Conservation (phyloP, 768 basidiomycete genomes). For the Psilocybe subaeruginosa region DNA sequence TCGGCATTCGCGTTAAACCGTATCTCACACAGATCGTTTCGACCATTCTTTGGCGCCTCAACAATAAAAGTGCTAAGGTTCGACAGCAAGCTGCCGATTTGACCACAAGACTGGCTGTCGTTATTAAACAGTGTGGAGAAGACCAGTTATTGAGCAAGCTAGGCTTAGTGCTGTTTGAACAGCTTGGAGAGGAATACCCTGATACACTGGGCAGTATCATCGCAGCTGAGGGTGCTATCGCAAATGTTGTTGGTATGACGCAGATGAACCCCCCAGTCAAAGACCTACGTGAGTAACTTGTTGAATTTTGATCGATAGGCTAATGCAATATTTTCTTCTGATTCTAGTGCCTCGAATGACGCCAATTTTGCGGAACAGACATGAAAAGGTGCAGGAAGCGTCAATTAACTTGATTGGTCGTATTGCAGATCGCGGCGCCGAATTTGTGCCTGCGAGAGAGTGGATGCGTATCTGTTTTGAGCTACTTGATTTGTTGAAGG, state of each 20-base stretch:
- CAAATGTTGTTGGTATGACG: slow-evolving; percentile 99
- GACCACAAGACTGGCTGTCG: slow-evolving; percentile 92
- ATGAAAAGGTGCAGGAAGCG: slow-evolving; percentile 99
- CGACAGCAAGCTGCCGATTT: slow-evolving; percentile 99
- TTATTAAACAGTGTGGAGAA: slow-evolving; percentile 99
- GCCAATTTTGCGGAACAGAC: slow-evolving; percentile 97
- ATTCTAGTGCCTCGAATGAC: slow-evolving; percentile 97
- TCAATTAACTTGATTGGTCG: slow-evolving; percentile 99
- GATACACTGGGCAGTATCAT: slow-evolving; percentile 99
- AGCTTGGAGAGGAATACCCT: slow-evolving; percentile 98
- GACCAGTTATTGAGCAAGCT: slow-evolving; percentile 95
- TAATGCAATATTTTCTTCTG: slow-evolving; percentile 10
- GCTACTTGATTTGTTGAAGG: slow-evolving; percentile 93
- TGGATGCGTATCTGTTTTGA: slow-evolving; percentile 99
- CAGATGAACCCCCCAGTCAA: slow-evolving; percentile 99
- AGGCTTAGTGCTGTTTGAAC: slow-evolving; percentile 96
- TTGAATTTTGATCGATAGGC: not conserved
- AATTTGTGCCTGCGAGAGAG: slow-evolving; percentile 97
- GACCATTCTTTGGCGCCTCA: slow-evolving; percentile 97
- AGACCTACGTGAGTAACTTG: slow-evolving; percentile 81
- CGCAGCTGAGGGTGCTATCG: slow-evolving; percentile 97
- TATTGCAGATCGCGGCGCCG: slow-evolving; percentile 99
- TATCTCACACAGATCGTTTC: slow-evolving; percentile 99
- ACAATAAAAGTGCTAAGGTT: slow-evolving; percentile 99
- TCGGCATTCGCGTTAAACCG: slow-evolving; percentile 96